Conservation (phyloP, 768 basidiomycete genomes). For the Mycena galopus region DNA sequence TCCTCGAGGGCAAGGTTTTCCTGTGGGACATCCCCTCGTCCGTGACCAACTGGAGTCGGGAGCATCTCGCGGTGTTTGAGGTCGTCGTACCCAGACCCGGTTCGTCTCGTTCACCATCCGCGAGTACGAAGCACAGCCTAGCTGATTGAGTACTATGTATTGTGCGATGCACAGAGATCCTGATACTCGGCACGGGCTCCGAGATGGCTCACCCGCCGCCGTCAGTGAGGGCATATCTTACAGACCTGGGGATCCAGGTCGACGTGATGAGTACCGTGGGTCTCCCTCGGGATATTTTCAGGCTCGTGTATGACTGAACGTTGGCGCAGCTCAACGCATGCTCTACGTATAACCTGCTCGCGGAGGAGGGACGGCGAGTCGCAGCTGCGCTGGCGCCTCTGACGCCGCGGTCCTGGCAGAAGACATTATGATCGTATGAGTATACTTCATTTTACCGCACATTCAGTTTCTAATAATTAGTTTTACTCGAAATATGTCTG, state of each 20-base stretch:
- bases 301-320: no score
- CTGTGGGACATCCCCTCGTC: constrained; percentile 87
- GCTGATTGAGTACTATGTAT: not conserved
- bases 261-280: constrained; percentile 89
- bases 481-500: no score
- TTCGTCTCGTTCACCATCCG: constrained; percentile 52
- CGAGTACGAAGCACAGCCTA: not conserved
- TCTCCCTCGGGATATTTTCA: constrained; percentile 16
- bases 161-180: constrained; percentile 71
- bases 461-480: no score
- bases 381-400: constrained; percentile 91
- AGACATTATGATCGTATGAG: not conserved
- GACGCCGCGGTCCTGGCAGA: constrained; percentile 63
- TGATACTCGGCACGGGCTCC: constrained; percentile 90
- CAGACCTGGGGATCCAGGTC: constrained; percentile 83
- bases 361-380: constrained; percentile 94
- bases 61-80: constrained; percentile 86
- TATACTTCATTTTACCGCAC: no score
- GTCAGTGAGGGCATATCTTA: constrained; percentile 74
- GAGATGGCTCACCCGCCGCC: constrained; percentile 78
- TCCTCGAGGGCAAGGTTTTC: constrained; percentile 88
- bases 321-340: constrained; percentile 65
- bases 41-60: constrained; percentile 77
- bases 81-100: constrained; percentile 89
- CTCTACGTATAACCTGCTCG: constrained; percentile 93